Percentiles rank a stretch among this genome's conserved stretches.
These are phyloP conservation scores for Papiliotrema flavescens DNA, from an alignment of 1,284 basidiomycete species.

Conservation along the genomic window DNA sequence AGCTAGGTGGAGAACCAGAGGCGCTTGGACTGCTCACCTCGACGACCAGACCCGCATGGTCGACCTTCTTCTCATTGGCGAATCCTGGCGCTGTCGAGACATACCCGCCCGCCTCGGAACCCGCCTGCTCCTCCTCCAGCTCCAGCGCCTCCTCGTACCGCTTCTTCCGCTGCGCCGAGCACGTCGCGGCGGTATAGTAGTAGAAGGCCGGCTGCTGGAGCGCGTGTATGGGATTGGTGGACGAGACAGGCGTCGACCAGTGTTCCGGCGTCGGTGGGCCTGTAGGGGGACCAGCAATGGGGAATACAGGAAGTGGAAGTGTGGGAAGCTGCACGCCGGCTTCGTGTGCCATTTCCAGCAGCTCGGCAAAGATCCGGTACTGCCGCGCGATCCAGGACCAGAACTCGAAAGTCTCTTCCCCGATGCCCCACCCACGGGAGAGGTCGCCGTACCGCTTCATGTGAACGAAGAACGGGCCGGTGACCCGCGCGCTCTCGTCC, in stretches of 20 bases:
- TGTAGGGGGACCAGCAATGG: conserved; percentile 28
- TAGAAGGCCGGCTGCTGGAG: conserved; percentile 87
- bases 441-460: conserved; percentile 81
- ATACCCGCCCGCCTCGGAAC: conserved; percentile 29
- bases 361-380: conserved; percentile 82
- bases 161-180: conserved; percentile 68
- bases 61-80: conserved; percentile 81
- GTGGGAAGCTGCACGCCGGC: conserved; percentile 65
- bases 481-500: conserved; percentile 69
- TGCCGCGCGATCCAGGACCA: conserved; percentile 96
- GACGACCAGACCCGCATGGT: conserved; percentile 72
- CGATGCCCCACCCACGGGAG: conserved; percentile 90
- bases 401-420: conserved; percentile 93
- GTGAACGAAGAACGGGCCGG: conserved; percentile 78
- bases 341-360: conserved; percentile 74
- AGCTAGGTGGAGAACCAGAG: conserved; percentile 54
- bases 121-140: conserved; percentile 16
- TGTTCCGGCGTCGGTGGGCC: conserved; percentile 29
- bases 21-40: conserved; percentile 57
- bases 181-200: conserved; percentile 80
- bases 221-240: conserved; percentile 51
- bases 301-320: conserved; percentile 41
- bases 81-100: conserved; percentile 53
- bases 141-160: conserved; percentile 59
- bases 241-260: conserved; percentile 40